phyloP scores from a whole-genome alignment of 225 moss, liverwort and hornwort genomes.

The Takakia lepidozioides region DNA sequence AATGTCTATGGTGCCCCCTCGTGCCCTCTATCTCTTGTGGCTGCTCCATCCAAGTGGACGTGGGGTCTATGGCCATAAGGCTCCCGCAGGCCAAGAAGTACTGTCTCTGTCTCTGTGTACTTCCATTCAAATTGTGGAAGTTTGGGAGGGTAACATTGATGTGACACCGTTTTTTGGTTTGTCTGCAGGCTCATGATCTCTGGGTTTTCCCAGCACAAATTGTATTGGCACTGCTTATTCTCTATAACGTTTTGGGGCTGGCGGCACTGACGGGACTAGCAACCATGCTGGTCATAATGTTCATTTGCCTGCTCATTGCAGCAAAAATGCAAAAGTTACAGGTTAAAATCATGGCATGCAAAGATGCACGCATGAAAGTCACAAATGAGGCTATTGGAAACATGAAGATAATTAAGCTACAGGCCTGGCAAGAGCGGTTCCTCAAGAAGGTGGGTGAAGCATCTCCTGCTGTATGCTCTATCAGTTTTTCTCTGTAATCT shows the following conservation, averaged over 20 bases:
- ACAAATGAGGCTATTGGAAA: constrained; percentile 44
- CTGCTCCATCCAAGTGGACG: no score
- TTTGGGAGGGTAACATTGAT: no score
- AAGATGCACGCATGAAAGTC: constrained; percentile 39
- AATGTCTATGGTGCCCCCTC: no score
- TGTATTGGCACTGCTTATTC: constrained; percentile 30
- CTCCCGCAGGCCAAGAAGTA: no score
- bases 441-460: constrained; percentile 19
- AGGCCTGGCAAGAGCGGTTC: constrained; percentile 56
- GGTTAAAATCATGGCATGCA: constrained; percentile 27
- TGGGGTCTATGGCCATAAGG: no score
- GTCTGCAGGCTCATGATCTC: constrained; percentile 32
- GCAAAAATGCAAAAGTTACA: constrained; percentile 32
- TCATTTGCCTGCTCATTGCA: constrained; percentile 25
- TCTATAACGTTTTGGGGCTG: constrained; percentile 43
- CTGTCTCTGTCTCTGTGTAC: no score
- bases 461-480: no score
- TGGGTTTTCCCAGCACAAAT: constrained; percentile 54
- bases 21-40: no score
- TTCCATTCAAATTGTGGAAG: no score
- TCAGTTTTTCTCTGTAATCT: no score
- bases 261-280: constrained; percentile 36
- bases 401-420: constrained; percentile 66
- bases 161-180: neutral
- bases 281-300: constrained; percentile 39